Base-by-base conservation (phyloP, 768 basidiomycete species). In the Trametes cingulata region DNA sequence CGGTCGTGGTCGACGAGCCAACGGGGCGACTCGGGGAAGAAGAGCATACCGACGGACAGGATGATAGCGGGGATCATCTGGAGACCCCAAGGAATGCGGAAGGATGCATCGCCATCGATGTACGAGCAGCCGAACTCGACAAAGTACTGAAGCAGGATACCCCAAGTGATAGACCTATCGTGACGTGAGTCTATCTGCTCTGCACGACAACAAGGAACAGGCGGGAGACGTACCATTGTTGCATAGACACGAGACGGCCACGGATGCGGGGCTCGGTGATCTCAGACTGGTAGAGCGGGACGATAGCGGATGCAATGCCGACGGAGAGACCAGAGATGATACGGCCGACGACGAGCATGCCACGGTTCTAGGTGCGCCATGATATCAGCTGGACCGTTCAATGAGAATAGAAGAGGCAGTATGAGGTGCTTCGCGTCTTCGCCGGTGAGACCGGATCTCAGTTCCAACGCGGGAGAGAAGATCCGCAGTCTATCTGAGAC, bases 1-100 rank as follows among this genome's bases (percentile, higher is more conserved):
- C 79, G 78, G 65, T 76, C 77, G 49, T 84, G 77, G 66, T 91
- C 88, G 55, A 89, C 74, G 41, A 91, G 78, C 81, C 81, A 91
- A 70, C 90, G 82, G 6, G 90, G 89, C 20, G 60, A 65, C 62
- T 87, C 86, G 0, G 86, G 88, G 78, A 90, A 87, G 62, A 79
- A 59, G 12, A 78, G 50, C 88, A 92, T 90, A 45, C 89, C 87
- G 8, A 82, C 22, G 48, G 82, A 83, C 25, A 91, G 80, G 12
- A 93, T 56, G 58, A 90, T 79, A 7, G 87, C 91, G 22, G 90
- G 90, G 52, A 93, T 90, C 77, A 88, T 81, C 69, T 91, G 90
- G 25, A 91, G 73, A 56, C 86, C 86, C 88, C 88, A 90, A 10
- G 89, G 90, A 64, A 91, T 86, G 24, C 89, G 85, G 81, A 90